A percentile compares a stretch with the other conserved stretches of the same genome.
phyloP scores from a whole-genome alignment of 2,329 filamentous ascomycete species.

The Hymenoscyphus repandus region DNA sequence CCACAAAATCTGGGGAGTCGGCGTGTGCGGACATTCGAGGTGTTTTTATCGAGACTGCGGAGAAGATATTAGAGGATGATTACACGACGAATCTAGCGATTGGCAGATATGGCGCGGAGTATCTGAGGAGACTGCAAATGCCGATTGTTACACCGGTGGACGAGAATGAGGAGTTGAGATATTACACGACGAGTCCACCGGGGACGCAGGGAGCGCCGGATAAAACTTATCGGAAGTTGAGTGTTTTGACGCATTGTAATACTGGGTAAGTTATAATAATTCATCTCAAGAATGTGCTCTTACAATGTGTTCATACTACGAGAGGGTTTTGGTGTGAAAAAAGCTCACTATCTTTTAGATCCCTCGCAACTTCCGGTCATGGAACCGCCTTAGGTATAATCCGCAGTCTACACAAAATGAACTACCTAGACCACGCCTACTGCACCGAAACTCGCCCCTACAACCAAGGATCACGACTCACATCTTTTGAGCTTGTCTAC shows the following conservation, averaged over 20 bases:
- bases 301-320: no score
- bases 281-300: neutral
- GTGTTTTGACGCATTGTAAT: conserved; percentile 96
- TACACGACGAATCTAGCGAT: conserved; percentile 83
- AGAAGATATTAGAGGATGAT: conserved; percentile 82
- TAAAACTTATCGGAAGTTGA: conserved; percentile 51
- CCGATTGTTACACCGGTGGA: conserved; percentile 20
- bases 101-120: conserved; percentile 75
- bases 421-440: conserved; percentile 74
- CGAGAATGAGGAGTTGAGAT: conserved; percentile 24
- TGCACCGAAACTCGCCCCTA: conserved; percentile 97
- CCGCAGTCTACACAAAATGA: conserved; percentile 65
- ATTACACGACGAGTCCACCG: conserved; percentile 34
- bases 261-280: conserved; percentile 59
- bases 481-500: conserved; percentile 93
- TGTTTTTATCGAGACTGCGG: conserved; percentile 73
- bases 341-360: conserved; percentile 43
- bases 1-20: conserved; percentile 6
- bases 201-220: conserved; percentile 36
- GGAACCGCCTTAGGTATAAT: conserved; percentile 94
- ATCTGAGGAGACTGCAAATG: conserved; percentile 51
- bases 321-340: neutral
- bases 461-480: conserved; percentile 93
- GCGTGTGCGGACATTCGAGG: conserved; percentile 49
- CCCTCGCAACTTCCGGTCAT: conserved; percentile 94